A percentile compares a stretch with the other conserved stretches of the same genome.
Conservation (phyloP, 2,329 filamentous ascomycete genomes). For the Hypoxylon sp. region DNA sequence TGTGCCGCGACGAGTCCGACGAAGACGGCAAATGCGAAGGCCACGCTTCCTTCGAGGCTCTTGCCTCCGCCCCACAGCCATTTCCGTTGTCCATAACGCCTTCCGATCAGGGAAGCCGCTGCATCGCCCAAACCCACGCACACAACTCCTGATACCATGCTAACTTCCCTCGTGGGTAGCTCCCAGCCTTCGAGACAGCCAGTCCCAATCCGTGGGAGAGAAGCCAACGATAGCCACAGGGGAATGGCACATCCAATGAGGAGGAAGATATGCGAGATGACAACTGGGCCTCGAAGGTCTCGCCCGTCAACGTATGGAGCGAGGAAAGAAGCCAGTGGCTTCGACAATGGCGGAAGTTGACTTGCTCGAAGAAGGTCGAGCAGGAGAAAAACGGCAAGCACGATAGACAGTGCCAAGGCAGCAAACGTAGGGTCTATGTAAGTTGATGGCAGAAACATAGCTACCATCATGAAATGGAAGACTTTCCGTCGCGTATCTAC, state of each 20-base stretch:
- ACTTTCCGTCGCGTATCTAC: conserved; percentile 97
- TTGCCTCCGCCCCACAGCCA: conserved; percentile 99
- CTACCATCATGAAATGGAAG: conserved; percentile 98
- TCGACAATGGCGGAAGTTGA: conserved; percentile 89
- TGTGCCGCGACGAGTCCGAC: conserved; percentile 78
- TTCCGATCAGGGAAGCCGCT: conserved; percentile 88
- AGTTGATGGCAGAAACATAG: conserved; percentile 89
- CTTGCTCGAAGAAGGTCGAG: conserved; percentile 91
- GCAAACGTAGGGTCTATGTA: conserved; percentile 89
- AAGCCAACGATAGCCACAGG: conserved; percentile 87
- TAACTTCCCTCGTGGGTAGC: conserved; percentile 78
- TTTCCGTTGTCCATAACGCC: conserved; percentile 86
- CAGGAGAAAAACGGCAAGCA: conserved; percentile 86
- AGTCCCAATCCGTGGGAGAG: conserved; percentile 69
- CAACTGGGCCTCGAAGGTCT: conserved; percentile 92
- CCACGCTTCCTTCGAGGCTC: conserved; percentile 87
- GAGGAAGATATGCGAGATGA: conserved; percentile 95
- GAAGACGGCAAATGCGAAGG: conserved; percentile 86
- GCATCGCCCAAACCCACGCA: conserved; percentile 97
- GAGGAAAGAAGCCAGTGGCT: conserved; percentile 86
- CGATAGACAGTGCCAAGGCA: conserved; percentile 81
- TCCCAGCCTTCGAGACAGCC: conserved; percentile 80
- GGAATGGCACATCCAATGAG: conserved; percentile 95
- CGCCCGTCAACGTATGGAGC: conserved; percentile 95
- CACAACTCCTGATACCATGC: conserved; percentile 92